phyloP scores from a whole-genome alignment of 2,329 filamentous ascomycete genomes.

The Fusarium dlaminii region DNA sequence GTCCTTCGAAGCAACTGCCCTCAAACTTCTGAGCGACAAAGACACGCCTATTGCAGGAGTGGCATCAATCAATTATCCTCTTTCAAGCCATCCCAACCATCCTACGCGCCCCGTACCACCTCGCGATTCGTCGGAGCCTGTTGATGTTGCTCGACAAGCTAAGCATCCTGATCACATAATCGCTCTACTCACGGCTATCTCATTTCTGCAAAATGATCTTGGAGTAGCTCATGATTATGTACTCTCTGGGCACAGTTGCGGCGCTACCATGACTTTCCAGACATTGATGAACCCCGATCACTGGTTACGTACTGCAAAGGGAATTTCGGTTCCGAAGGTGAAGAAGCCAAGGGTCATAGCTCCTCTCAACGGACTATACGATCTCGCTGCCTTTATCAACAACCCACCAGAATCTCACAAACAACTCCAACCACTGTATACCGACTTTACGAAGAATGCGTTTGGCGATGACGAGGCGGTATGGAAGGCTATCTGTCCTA shows the following conservation, averaged over 20 bases:
- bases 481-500: not conserved
- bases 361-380: not conserved
- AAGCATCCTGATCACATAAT: conserved; percentile 1
- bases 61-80: not conserved
- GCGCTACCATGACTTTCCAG: not conserved
- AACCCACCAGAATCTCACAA: not conserved
- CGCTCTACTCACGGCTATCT: not conserved
- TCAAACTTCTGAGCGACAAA: not conserved
- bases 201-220: not conserved
- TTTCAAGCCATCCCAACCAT: not conserved
- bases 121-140: not conserved
- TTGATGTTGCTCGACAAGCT: not conserved
- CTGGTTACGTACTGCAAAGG: not conserved
- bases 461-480: not conserved
- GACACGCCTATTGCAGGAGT: not conserved
- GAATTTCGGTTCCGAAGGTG: rapidly evolving
- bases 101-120: not conserved
- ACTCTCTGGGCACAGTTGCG: not conserved
- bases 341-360: not conserved
- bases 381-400: not conserved
- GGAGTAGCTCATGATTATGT: not conserved
- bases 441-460: not conserved
- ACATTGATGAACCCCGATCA: not conserved
- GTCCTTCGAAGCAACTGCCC: not conserved
- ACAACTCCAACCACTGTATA: not conserved